phyloP scores from a whole-genome alignment of 2,329 filamentous ascomycete species.

The Penicillium occitanis region DNA sequence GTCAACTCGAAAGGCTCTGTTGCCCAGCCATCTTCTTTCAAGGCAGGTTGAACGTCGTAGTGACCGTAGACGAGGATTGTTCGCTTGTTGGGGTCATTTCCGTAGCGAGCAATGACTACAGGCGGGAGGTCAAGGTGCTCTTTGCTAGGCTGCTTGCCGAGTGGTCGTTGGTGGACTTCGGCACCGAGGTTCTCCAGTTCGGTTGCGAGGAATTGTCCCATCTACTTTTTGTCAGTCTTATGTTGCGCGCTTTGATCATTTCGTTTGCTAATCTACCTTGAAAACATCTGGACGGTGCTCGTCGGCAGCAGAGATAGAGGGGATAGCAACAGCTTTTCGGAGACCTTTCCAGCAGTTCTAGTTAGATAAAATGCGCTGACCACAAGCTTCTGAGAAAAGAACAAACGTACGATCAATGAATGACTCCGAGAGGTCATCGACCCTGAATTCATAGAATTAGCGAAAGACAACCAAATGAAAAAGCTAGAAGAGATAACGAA shows the following conservation, averaged over 20 bases:
- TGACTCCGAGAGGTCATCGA: slow-evolving; percentile 72
- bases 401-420: slow-evolving; percentile 73
- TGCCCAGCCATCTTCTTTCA: slow-evolving; percentile 90
- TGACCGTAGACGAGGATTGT: slow-evolving; percentile 97
- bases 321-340: slow-evolving; percentile 89
- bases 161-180: slow-evolving; percentile 77
- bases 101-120: slow-evolving; percentile 88
- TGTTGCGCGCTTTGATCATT: not conserved
- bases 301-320: slow-evolving; percentile 90
- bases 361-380: slow-evolving; percentile 4
- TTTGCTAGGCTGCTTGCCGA: slow-evolving; percentile 90
- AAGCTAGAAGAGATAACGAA: slow-evolving; percentile 31
- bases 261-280: slow-evolving; percentile 52
- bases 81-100: slow-evolving; percentile 85
- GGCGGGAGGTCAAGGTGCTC: slow-evolving; percentile 89
- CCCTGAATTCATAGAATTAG: slow-evolving; percentile 40
- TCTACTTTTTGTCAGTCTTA: slow-evolving; percentile 46
- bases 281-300: slow-evolving; percentile 87
- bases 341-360: slow-evolving; percentile 50
- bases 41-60: slow-evolving; percentile 96
- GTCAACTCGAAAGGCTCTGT: slow-evolving; percentile 90
- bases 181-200: slow-evolving; percentile 84
- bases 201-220: slow-evolving; percentile 85
- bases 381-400: not conserved
- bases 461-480: slow-evolving; percentile 4